Base-by-base conservation (phyloP, 2,329 filamentous ascomycete genomes). In the Harringtonia aguacate region DNA sequence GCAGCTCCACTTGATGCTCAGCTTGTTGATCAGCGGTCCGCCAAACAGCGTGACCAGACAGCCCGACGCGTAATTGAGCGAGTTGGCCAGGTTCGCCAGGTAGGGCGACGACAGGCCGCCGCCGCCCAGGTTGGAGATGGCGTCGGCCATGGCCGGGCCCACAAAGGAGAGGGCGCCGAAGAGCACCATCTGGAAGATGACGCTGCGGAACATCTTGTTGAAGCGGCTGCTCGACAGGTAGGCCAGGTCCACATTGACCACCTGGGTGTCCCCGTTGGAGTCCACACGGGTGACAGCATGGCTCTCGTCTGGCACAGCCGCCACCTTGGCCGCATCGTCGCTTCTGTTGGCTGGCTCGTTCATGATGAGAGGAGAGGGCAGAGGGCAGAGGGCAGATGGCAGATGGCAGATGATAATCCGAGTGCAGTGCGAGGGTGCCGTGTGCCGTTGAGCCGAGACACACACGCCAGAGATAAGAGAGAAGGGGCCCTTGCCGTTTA, bases 1-100 rank as follows among this genome's bases (percentile, higher is more conserved):
- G 30, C 20, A 35, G n/a, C 20, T 34, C 42, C 42, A 44, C 30
- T 44, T 44, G 42, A 44, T 39, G 36, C 36, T 18, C 18, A 44
- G 28, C 36, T 44, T 44, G 41, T 44, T 44, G 36, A 44, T 34
- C 13, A 44, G 20, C 35, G 42, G 42, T 4, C 21, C 36, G 29
- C 42, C 42, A 34, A 44, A 39, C 3, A 44, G 30, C 18, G 28
- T 33, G 17, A 44, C 28, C 14, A 39, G 6, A 17, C 29, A 38
- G 27, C 41, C 33, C 35, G 34, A 13, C 18, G 33, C 33, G 20
- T 36, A 42, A 22, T 36, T 34, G 30, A 42, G 33, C 40, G 40
- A 36, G 24, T 36, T 35, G 20, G 30, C 30, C 31, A 41, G 39
- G 36, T 35, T 43, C 28, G 43, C 43, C 35, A 36, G 27, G 40